phyloP scores from a whole-genome alignment of 805 yeast species.

The Sungouiozyma ichnusensis region DNA sequence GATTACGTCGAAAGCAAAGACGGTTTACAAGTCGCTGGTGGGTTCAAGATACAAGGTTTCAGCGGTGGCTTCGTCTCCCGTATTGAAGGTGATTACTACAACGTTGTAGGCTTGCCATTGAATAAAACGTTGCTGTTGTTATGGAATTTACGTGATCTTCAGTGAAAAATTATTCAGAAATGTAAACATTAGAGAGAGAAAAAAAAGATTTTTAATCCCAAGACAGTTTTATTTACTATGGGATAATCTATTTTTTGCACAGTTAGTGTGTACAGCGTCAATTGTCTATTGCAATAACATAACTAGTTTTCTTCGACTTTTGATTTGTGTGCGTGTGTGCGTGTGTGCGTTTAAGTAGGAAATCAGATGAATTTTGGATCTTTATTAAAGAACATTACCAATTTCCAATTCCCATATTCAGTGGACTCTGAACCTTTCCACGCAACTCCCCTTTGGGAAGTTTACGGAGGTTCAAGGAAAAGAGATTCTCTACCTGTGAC shows the following conservation, averaged over 20 bases:
- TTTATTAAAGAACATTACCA: conserved; percentile 23
- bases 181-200: too few species aligned
- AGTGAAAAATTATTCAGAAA: too few species aligned
- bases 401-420: conserved; percentile 26
- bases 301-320: conserved; percentile 1
- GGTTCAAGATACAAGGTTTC: conserved; percentile 70
- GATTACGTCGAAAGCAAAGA: conserved; percentile 62
- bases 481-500: conserved; percentile 23
- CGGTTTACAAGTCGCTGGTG: conserved; percentile 83
- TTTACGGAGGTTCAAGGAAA: conserved; percentile 21
- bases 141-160: neutral
- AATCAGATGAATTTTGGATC: conserved; percentile 22
- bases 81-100: conserved; percentile 72
- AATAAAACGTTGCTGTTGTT: conserved; percentile 35
- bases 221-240: neutral
- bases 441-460: conserved; percentile 19
- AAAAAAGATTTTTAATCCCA: too few species aligned
- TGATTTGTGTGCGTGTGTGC: too few species aligned
- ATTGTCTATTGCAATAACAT: neutral
- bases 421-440: conserved; percentile 16
- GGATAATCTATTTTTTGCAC: neutral
- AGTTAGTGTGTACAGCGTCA: neutral
- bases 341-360: too few species aligned
- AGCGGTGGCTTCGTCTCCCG: conserved; percentile 55
- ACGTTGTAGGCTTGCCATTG: conserved; percentile 82